phyloP scores from a whole-genome alignment of 2,329 filamentous ascomycete species.

The Magnaporthiopsis incrustans region DNA sequence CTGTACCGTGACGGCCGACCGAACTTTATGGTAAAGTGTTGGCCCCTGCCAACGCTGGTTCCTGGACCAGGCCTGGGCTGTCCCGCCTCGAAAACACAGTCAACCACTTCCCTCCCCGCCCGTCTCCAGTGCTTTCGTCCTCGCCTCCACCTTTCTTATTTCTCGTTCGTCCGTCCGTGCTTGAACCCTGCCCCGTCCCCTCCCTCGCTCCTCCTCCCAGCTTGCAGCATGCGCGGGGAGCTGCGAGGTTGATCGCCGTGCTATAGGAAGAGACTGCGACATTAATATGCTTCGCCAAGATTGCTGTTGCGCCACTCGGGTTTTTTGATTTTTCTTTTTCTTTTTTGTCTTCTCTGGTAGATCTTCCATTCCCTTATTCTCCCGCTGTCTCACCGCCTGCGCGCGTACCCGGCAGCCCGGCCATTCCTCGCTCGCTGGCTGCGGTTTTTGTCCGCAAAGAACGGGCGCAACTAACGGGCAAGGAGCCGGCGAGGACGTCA shows the following conservation, averaged over 20 bases:
- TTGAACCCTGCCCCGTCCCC: slow-evolving; percentile 2
- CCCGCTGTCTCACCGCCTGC: not conserved
- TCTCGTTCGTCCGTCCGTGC: not conserved
- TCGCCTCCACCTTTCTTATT: not conserved
- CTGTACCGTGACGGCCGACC: not conserved
- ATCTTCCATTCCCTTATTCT: not conserved
- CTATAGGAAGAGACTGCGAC: not conserved
- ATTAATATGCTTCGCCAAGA: slow-evolving; percentile 1
- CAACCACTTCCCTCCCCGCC: not conserved
- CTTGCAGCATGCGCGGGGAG: not conserved
- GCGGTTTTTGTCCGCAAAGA: not conserved
- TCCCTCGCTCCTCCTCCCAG: not conserved
- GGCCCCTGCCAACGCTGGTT: not conserved
- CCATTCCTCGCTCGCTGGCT: not conserved
- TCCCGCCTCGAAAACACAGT: not conserved
- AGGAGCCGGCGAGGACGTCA: not conserved
- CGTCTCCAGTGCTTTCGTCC: not conserved
- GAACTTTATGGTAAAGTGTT: not conserved
- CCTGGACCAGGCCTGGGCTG: not conserved
- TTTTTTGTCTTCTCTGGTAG: not conserved
- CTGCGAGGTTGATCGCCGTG: not conserved
- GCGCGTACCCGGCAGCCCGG: not conserved
- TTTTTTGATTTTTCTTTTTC: not conserved
- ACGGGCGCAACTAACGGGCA: not conserved
- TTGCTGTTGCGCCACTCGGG: not conserved